These are phyloP conservation scores for Meredithiella fracta DNA, from an alignment of 2,329 filamentous ascomycete species.

Conservation along the genomic window DNA sequence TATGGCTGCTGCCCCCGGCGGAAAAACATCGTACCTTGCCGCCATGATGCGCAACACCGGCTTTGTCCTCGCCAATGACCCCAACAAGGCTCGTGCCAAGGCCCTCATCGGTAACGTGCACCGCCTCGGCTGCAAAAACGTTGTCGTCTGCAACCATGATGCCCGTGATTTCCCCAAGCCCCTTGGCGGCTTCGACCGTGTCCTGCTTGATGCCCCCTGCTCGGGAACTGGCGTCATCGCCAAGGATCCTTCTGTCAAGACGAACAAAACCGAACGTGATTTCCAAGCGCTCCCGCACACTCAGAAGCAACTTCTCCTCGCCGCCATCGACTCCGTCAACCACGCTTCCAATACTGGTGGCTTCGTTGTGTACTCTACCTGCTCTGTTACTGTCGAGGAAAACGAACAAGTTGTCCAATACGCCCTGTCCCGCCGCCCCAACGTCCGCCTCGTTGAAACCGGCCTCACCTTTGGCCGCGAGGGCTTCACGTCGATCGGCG, in stretches of 20 bases:
- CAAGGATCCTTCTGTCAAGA: slow-evolving; percentile 94
- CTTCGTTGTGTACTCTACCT: slow-evolving; percentile 93
- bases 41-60: slow-evolving; percentile 94
- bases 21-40: slow-evolving; percentile 93
- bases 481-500: slow-evolving; percentile 78
- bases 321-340: slow-evolving; percentile 89
- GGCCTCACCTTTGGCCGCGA: slow-evolving; percentile 81
- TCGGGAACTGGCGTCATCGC: slow-evolving; percentile 94
- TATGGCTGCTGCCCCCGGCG: slow-evolving; percentile 87
- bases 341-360: slow-evolving; percentile 84
- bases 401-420: slow-evolving; percentile 85
- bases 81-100: slow-evolving; percentile 82
- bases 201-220: slow-evolving; percentile 87
- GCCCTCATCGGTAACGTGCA: slow-evolving; percentile 97
- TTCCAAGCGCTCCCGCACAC: slow-evolving; percentile 86
- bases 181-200: slow-evolving; percentile 89
- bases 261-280: slow-evolving; percentile 91
- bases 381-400: slow-evolving; percentile 85
- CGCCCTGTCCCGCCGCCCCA: slow-evolving; percentile 76
- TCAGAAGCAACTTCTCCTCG: slow-evolving; percentile 84
- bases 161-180: slow-evolving; percentile 86
- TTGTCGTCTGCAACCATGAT: slow-evolving; percentile 89
- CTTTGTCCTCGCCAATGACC: slow-evolving; percentile 89
- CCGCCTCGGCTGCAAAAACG: slow-evolving; percentile 82
- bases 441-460: slow-evolving; percentile 84